A percentile compares a stretch with the other conserved stretches of the same genome.
These are phyloP conservation scores for Truncatella angustata DNA, from an alignment of 2,329 filamentous ascomycete genomes.

Conservation along the genomic window DNA sequence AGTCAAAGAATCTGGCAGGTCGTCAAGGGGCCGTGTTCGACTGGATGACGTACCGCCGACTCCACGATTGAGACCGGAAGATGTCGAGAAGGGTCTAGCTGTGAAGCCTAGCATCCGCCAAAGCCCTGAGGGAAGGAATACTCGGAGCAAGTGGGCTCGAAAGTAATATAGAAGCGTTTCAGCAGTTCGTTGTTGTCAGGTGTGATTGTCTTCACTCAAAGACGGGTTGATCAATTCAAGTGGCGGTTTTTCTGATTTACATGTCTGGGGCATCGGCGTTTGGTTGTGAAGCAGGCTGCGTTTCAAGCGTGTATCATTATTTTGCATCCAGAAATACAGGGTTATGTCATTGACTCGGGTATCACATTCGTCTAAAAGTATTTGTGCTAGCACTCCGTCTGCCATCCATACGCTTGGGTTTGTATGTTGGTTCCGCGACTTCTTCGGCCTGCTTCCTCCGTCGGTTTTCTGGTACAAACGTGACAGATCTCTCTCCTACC, in stretches of 20 bases:
- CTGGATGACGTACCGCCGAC: slow-evolving; percentile 61
- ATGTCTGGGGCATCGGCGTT: neutral
- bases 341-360: slow-evolving; percentile 45
- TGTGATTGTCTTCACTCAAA: neutral
- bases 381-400: slow-evolving; percentile 76
- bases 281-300: neutral
- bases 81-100: slow-evolving; percentile 56
- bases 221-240: neutral
- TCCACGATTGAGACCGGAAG: slow-evolving; percentile 50
- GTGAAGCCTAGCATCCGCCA: slow-evolving; percentile 27
- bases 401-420: slow-evolving; percentile 31
- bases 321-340: neutral
- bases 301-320: slow-evolving; percentile 16
- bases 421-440: slow-evolving; percentile 15
- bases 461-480: slow-evolving; percentile 65
- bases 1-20: slow-evolving; percentile 42
- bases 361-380: slow-evolving; percentile 57
- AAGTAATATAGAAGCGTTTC: slow-evolving; percentile 18
- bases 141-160: slow-evolving; percentile 23
- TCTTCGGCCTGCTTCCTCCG: slow-evolving; percentile 41
- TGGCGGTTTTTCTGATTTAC: neutral
- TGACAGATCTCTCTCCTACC: slow-evolving; percentile 65
- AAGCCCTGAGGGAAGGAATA: slow-evolving; percentile 23
- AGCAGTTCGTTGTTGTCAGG: neutral
- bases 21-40: slow-evolving; percentile 39